phyloP scores from a whole-genome alignment of 1,284 basidiomycete species.

The Cryptococcus maquisensis region DNA sequence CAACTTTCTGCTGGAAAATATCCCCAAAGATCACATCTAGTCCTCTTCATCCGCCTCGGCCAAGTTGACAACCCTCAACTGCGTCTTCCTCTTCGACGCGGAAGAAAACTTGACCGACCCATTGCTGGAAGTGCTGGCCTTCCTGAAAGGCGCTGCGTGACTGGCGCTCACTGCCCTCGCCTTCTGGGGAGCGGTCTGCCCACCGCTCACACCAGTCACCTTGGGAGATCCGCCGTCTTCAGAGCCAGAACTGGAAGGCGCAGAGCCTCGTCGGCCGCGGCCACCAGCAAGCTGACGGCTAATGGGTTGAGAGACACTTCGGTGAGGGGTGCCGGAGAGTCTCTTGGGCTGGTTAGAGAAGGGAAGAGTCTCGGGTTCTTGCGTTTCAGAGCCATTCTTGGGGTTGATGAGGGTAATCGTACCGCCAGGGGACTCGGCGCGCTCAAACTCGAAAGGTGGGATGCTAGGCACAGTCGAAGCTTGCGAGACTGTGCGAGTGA shows the following conservation, averaged over 20 bases:
- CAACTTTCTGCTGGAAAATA: too few species aligned
- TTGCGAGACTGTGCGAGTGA: neutral
- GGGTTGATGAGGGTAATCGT: conserved; percentile 21
- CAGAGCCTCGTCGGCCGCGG: conserved; percentile 18
- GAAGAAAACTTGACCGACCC: conserved; percentile 1
- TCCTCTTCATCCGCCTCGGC: conserved; percentile 13
- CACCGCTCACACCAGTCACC: too few species aligned
- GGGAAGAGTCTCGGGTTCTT: conserved; percentile 19
- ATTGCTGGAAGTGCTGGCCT: neutral
- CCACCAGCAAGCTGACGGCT: conserved; percentile 17
- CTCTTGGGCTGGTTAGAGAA: conserved; percentile 4
- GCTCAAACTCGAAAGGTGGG: conserved; percentile 51
- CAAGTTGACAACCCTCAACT: conserved; percentile 28
- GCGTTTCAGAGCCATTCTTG: conserved; percentile 6
- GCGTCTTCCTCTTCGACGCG: conserved; percentile 15
- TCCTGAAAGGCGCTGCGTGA: neutral
- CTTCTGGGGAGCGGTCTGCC: too few species aligned
- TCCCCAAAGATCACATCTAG: neutral
- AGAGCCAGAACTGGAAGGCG: conserved; percentile 2
- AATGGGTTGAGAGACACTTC: conserved; percentile 22
- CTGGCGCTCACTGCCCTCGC: neutral
- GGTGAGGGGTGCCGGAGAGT: conserved; percentile 2
- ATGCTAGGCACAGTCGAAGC: conserved; percentile 19
- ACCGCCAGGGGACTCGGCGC: conserved; percentile 59
- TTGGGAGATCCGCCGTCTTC: neutral